phyloP scores from a whole-genome alignment of 805 yeast species.

The Tetrapisispora pingtungensis region DNA sequence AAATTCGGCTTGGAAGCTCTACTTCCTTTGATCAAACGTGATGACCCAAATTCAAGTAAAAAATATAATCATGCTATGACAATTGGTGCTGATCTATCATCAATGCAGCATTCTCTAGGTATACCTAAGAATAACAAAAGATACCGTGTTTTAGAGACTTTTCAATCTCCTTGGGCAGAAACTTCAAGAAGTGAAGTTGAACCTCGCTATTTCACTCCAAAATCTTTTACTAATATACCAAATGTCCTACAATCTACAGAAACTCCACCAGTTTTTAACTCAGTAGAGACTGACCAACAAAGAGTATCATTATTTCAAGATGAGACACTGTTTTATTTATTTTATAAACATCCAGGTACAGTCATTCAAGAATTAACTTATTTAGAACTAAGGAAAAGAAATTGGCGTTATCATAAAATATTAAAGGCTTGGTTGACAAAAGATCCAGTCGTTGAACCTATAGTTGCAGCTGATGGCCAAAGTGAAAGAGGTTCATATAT shows the following conservation, averaged over 20 bases:
- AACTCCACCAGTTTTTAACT: slow-evolving; percentile 27
- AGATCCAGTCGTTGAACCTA: slow-evolving; percentile 82
- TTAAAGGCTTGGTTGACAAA: slow-evolving; percentile 95
- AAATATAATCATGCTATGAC: slow-evolving; percentile 27
- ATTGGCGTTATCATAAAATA: slow-evolving; percentile 96
- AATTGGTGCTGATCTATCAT: slow-evolving; percentile 27
- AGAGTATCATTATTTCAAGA: slow-evolving; percentile 63
- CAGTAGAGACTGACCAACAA: slow-evolving; percentile 31
- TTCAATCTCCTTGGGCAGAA: slow-evolving; percentile 94
- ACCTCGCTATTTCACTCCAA: slow-evolving; percentile 66
- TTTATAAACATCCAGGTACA: slow-evolving; percentile 89
- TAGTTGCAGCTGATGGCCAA: slow-evolving; percentile 57
- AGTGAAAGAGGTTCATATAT: slow-evolving; percentile 90
- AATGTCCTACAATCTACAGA: slow-evolving; percentile 22
- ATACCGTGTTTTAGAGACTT: slow-evolving; percentile 34
- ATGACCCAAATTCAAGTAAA: slow-evolving; percentile 16
- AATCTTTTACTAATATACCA: slow-evolving; percentile 35
- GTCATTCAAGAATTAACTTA: slow-evolving; percentile 90
- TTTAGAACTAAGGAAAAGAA: slow-evolving; percentile 77
- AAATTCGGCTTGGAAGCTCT: slow-evolving; percentile 27
- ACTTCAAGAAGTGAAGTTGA: slow-evolving; percentile 84
- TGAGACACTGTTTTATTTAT: slow-evolving; percentile 86
- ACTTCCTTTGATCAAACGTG: slow-evolving; percentile 25
- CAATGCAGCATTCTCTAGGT: slow-evolving; percentile 27
- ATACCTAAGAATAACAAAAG: slow-evolving; percentile 20